These are phyloP conservation scores for Venturia nashicola DNA, from an alignment of 2,329 filamentous ascomycete genomes.

Conservation along the genomic window DNA sequence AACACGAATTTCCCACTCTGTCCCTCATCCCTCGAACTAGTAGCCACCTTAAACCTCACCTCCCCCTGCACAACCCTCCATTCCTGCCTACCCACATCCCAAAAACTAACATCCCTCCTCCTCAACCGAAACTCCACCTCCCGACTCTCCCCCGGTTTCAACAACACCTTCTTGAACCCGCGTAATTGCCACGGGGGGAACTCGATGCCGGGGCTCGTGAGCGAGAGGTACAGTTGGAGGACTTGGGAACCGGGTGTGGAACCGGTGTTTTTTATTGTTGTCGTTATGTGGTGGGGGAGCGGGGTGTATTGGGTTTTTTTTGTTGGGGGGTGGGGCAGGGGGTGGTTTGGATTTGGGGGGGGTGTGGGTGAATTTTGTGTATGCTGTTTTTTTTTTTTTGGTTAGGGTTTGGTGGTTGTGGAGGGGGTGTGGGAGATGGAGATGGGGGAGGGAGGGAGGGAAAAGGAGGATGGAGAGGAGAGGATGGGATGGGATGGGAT, in stretches of 20 bases:
- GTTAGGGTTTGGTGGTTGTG: too few species aligned
- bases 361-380: constrained; percentile 29
- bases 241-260: constrained; percentile 24
- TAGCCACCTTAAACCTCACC: background rate
- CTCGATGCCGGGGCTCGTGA: constrained; percentile 18
- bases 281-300: constrained; percentile 14
- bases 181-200: constrained; percentile 22
- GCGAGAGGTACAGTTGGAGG: constrained; percentile 25
- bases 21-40: background rate
- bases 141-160: constrained; percentile 10
- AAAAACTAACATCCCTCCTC: constrained; percentile 13
- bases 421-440: background rate
- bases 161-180: constrained; percentile 12
- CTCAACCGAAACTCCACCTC: constrained; percentile 9
- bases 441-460: too few species aligned
- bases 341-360: background rate
- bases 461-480: too few species aligned
- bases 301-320: background rate
- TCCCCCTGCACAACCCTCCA: constrained; percentile 5
- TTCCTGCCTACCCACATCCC: constrained; percentile 11
- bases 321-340: constrained; percentile 12
- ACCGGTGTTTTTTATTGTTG: constrained; percentile 24
- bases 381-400: constrained; percentile 13
- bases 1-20: background rate
- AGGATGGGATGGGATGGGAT: too few species aligned